A percentile compares a stretch with the other conserved stretches of the same genome.
These are phyloP conservation scores for Nicotiana sylvestris DNA, from an alignment of 257 asterid species.

Conservation along the genomic window DNA sequence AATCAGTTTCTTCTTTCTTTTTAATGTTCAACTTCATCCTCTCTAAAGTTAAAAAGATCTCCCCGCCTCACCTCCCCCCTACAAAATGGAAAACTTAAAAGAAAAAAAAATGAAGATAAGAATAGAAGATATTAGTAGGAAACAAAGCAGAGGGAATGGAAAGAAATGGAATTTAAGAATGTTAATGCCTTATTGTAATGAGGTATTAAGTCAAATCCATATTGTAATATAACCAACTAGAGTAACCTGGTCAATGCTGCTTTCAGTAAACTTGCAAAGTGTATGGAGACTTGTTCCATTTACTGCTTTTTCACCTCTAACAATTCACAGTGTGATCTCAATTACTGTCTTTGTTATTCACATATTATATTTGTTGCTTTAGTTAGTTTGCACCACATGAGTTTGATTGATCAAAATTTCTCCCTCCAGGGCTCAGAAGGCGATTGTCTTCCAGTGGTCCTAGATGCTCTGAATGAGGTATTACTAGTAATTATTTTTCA, in stretches of 20 bases:
- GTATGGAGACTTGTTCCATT: not conserved
- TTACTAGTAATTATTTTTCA: not conserved
- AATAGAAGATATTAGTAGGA: not conserved
- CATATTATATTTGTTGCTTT: not conserved
- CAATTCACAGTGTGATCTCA: not conserved
- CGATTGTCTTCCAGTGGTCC: constrained; percentile 87
- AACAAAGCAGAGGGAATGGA: not conserved
- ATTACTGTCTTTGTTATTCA: not conserved
- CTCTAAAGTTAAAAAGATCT: not conserved
- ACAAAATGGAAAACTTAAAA: not conserved
- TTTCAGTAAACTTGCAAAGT: not conserved
- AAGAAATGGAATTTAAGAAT: not conserved
- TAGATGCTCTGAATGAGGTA: constrained; percentile 98
- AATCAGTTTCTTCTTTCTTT: not conserved
- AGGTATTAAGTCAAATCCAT: not conserved
- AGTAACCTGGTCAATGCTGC: not conserved
- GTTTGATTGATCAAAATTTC: constrained; percentile 18
- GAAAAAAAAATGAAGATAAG: not conserved
- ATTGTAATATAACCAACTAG: not conserved
- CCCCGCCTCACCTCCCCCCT: not conserved
- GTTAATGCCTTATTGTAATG: not conserved
- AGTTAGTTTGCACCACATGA: constrained; percentile 10
- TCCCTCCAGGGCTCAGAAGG: constrained; percentile 78
- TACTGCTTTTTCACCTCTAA: not conserved
- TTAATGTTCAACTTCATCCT: not conserved